Evolutionary conservation across 768 basidiomycete genomes (phyloP).

Genomic region (Pisolithus albus): DNA sequence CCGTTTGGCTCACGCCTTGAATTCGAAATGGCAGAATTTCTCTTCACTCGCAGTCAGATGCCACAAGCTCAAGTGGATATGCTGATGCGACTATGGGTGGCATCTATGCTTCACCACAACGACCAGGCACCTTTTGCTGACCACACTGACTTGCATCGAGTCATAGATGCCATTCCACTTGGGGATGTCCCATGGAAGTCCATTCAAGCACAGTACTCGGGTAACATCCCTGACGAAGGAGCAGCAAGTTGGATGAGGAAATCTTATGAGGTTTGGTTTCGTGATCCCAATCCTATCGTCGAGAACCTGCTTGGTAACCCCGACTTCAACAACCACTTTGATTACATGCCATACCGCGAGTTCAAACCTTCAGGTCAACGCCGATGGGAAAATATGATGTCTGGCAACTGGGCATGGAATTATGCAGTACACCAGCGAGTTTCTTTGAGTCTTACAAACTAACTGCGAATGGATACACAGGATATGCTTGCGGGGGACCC

Average conservation of each 20-base stretch:
- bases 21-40: too few relatives aligned
- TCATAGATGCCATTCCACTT: neutral
- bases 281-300: neutral
- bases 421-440: neutral
- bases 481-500: conserved; percentile 17
- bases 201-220: neutral
- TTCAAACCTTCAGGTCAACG: neutral
- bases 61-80: too few relatives aligned
- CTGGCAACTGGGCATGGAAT: neutral
- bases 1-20: too few relatives aligned
- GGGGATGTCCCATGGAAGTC: neutral
- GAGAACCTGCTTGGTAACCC: neutral
- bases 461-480: conserved; percentile 25
- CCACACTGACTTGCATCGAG: neutral
- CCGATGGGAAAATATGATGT: neutral
- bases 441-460: neutral
- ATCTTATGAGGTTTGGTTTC: neutral
- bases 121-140: neutral
- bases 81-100: too few relatives aligned
- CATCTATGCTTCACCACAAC: neutral
- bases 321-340: neutral
- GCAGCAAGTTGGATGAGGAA: neutral
- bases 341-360: neutral
- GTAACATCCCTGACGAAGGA: neutral
- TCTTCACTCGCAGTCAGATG: too few relatives aligned